Evolutionary conservation across 2,329 filamentous ascomycete species (phyloP).

Genomic region (Aspergillus cejpii): DNA sequence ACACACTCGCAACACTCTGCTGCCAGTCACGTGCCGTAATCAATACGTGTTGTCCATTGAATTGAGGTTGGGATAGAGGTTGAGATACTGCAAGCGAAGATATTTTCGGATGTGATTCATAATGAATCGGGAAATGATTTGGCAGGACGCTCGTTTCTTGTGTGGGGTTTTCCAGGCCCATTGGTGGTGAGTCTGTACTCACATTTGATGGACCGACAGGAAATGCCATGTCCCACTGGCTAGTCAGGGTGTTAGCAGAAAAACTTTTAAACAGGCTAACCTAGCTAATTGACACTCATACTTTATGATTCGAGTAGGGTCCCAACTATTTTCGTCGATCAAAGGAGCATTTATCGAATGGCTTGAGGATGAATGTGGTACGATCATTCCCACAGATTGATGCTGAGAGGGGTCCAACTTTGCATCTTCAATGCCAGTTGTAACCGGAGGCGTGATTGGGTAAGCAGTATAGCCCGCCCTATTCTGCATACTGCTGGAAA

Average conservation of each 20-base stretch:
- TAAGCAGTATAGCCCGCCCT: constrained; percentile 51
- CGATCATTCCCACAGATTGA: constrained; percentile 49
- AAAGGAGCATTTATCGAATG: constrained; percentile 51
- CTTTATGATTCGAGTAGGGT: constrained; percentile 84
- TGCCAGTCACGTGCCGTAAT: constrained; percentile 45
- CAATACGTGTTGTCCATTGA: constrained; percentile 30
- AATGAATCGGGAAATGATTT: constrained; percentile 33
- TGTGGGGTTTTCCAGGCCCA: constrained; percentile 30
- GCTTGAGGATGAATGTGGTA: constrained; percentile 29
- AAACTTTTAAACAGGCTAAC: constrained; percentile 6
- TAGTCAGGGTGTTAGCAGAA: constrained; percentile 39
- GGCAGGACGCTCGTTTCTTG: constrained; percentile 24
- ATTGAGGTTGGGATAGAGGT: constrained; percentile 29
- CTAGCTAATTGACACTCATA: constrained; percentile 46
- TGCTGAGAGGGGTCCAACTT: constrained; percentile 71
- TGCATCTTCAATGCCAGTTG: constrained; percentile 62
- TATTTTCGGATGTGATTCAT: constrained; percentile 27
- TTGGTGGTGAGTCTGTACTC: constrained; percentile 39
- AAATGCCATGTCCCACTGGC: constrained; percentile 94
- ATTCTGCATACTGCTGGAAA: constrained; percentile 40
- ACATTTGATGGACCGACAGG: constrained; percentile 55
- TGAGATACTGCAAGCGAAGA: constrained; percentile 26
- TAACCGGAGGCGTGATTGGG: constrained; percentile 75
- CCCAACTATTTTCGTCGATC: constrained; percentile 67
- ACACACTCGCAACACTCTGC: constrained; percentile 44